Evolutionary conservation across 1,284 basidiomycete genomes (phyloP), one percentile per base, ranked within the genome.

Genomic region (Austroboletus novae-zelandiae): DNA sequence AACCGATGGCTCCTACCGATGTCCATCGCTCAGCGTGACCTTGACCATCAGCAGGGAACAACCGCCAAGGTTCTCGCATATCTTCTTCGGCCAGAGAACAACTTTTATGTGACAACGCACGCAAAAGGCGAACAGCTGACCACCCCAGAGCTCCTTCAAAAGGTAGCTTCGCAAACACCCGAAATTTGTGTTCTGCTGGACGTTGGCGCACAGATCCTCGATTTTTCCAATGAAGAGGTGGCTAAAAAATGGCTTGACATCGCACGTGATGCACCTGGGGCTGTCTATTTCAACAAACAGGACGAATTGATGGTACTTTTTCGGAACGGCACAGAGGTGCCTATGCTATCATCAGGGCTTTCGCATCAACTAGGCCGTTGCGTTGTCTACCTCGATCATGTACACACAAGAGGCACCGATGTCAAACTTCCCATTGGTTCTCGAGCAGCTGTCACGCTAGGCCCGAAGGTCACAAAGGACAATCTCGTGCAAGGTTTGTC

Each of bases 21-120:
- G 9, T 37, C 36, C 2, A 54, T 59, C 20, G 40, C 50, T 20
- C 57, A 61, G 15, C 35, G 15, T 2, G 54, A 58, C 9, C 58
- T 44, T 2, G 32, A 46, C 4, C 57, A 58, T 29, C 57, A 61
- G 2, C 56, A 25, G 0, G 58, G 46, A 11, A 58, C 55, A 2
- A 58, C 58, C 2, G 57, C 79, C 0, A 70, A 69, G 47, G 77
- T 81, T 0, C 64, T 81, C 27, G 57, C 56, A 0, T 71, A 73
- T 44, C 63, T 80, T 0, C 66, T 80, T 11, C 74, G 25, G 25
- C 25, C 25, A 27, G 25, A 27, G 8, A 27, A 27, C 25, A 27
- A 27, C 25, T 27, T 27, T 27, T 27, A 27, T 27, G 25, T 40
- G 20, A 40, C 15, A 27, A 27, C 25, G 9, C 18, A 9, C 17